These are phyloP conservation scores for Piloderma croceum DNA, from an alignment of 768 basidiomycete species.

Conservation along the genomic window DNA sequence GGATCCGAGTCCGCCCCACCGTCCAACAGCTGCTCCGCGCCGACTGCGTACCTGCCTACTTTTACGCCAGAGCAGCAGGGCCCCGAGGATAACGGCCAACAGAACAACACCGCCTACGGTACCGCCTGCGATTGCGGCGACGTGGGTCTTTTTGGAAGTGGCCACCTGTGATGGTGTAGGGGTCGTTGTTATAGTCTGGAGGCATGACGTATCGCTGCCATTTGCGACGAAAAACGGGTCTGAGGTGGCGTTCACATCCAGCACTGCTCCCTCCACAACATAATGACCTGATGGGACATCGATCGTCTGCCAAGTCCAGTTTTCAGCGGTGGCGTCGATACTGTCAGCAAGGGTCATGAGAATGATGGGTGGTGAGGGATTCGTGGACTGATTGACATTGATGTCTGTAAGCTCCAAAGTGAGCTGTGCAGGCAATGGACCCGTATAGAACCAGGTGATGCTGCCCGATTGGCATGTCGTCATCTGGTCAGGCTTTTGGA, in stretches of 20 bases:
- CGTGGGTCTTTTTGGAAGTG: conserved; percentile 11
- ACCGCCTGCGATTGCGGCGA: conserved; percentile 23
- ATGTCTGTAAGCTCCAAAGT: conserved; percentile 16
- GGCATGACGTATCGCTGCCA: conserved; percentile 32
- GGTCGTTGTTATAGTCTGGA: too few relatives aligned
- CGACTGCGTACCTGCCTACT: not conserved
- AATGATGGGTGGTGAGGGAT: conserved; percentile 14
- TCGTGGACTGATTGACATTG: conserved; percentile 31
- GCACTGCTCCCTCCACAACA: conserved; percentile 29
- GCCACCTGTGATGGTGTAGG: conserved; percentile 1
- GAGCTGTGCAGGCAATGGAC: not conserved
- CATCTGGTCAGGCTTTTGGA: too few relatives aligned
- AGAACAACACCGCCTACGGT: conserved; percentile 20
- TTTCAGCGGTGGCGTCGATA: conserved; percentile 20
- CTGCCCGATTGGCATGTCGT: conserved; percentile 28
- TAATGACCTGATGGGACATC: conserved; percentile 48
- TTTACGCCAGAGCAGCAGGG: conserved; percentile 1
- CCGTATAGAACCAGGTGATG: conserved; percentile 22
- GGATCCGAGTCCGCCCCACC: not conserved
- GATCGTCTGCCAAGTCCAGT: conserved; percentile 42
- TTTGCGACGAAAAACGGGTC: conserved; percentile 30
- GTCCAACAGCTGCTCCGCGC: not conserved
- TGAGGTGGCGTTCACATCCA: conserved; percentile 18
- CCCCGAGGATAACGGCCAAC: conserved; percentile 14
- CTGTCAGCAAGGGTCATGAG: conserved; percentile 21